Base-by-base conservation (phyloP, 805 yeast species). In the Schwanniomyces vanrijiae region DNA sequence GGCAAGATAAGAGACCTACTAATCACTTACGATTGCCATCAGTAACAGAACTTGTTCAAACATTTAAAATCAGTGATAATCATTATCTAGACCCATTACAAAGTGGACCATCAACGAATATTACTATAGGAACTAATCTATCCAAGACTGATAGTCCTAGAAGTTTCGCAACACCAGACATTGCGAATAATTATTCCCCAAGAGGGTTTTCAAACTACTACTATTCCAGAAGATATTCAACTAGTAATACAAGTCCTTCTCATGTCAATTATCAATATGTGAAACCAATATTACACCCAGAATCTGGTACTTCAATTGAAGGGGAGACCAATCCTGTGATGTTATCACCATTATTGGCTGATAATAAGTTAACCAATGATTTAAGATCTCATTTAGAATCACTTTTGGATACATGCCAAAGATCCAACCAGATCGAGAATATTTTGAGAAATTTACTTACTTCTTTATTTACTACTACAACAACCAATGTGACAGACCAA, bases 1-100 rank as follows among this genome's bases (percentile, higher is more conserved):
- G 28, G 19, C 35, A 35, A 16, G 35, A 16, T 8, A 33, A n/a
- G 24, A 35, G 34, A 22, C 3, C 39, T 20, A 20, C 39, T 3
- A 21, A 21, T 20, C 39, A 34, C 16, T n/a, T 19, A 20, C 38
- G 39, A 21, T 42, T 42, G 26, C 45, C 45, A 16, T 33, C 45
- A 10, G 24, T 42, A 13, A 19, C 34, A 4, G 40, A 18, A 16
- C 37, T 42, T 14, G 22, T 35, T n/a, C 34, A 42, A 25, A 37
- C 40, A 4, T 34, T 38, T 22, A 19, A n/a, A 20, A 37, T 37
- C 19, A 20, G 24, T 13, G 39, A 37, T 19, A 13, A 10, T 20
- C 19, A 5, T 8, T 16, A 31, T 18, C 19, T 5, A 14, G 20
- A 31, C 16, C 2, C 20, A 2, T 16, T 16, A 3, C 18, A 14